phyloP scores from a whole-genome alignment of 352 stramenopile genomes.

The Phytopythium helicoides region DNA sequence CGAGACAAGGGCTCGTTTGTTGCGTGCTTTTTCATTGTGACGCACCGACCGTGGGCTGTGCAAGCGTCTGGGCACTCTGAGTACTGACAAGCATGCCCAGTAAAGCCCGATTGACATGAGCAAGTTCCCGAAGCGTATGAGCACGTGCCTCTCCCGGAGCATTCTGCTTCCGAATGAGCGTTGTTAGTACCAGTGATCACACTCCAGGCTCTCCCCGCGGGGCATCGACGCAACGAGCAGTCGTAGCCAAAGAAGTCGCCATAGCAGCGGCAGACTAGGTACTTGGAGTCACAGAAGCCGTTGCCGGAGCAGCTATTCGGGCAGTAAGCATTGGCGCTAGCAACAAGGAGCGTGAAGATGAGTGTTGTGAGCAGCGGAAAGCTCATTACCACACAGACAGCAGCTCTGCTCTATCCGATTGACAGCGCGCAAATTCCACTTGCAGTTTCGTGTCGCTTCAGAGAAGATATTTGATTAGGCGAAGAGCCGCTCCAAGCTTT shows the following conservation, averaged over 20 bases:
- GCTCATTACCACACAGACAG: background rate
- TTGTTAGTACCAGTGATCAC: conserved; percentile 37
- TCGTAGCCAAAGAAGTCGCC: conserved; percentile 61
- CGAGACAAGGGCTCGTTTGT: conserved; percentile 46
- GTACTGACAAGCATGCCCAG: conserved; percentile 60
- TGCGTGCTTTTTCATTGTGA: conserved; percentile 63
- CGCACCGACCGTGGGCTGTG: conserved; percentile 49
- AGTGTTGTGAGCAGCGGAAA: background rate
- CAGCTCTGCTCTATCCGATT: background rate
- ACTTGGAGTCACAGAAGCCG: conserved; percentile 46
- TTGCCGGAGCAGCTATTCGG: conserved; percentile 55
- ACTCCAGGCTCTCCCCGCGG: conserved; percentile 50
- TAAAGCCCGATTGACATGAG: conserved; percentile 80
- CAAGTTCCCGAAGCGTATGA: conserved; percentile 63
- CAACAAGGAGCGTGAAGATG: background rate
- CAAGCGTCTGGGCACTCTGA: conserved; percentile 53
- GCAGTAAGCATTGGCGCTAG: conserved; percentile 25
- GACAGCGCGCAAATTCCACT: background rate
- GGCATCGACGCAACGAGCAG: conserved; percentile 54
- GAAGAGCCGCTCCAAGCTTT: no score
- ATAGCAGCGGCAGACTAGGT: conserved; percentile 55
- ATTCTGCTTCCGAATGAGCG: conserved; percentile 48
- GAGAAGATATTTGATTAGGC: no score
- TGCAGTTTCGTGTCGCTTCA: background rate
- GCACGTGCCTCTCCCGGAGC: conserved; percentile 73